Conservation (phyloP, 441 rosid species). For the Kokia cookei region DNA sequence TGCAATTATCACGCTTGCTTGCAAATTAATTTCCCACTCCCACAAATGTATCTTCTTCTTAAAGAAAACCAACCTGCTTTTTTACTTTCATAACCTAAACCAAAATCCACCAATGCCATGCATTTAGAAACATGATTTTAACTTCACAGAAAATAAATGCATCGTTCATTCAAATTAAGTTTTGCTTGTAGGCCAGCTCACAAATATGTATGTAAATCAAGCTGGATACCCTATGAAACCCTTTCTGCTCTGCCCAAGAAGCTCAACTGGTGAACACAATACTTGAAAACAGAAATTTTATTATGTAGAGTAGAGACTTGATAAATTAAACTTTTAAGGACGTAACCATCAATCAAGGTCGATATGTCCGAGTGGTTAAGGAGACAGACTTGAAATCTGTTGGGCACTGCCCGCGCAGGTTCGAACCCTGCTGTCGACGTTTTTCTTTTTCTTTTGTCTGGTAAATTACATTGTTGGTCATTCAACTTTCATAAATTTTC, state of each 20-base stretch:
- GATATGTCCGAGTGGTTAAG: slow-evolving; percentile 99
- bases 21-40: slow-evolving; percentile 28
- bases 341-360: fast-evolving
- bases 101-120: background rate
- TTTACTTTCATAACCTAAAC: background rate
- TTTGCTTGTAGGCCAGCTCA: too few relatives aligned
- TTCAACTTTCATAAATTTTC: too few relatives aligned
- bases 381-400: slow-evolving; percentile 99
- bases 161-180: too few relatives aligned
- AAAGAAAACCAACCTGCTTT: slow-evolving; percentile 19
- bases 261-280: too few relatives aligned
- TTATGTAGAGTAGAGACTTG: too few relatives aligned
- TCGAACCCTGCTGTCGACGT: slow-evolving; percentile 20
- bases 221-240: background rate
- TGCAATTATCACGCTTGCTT: slow-evolving; percentile 45
- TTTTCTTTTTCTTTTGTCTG: background rate
- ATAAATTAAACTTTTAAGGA: background rate
- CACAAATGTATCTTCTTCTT: slow-evolving; percentile 18
- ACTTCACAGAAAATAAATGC: too few relatives aligned
- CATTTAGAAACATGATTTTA: background rate
- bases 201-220: background rate
- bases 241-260: background rate
- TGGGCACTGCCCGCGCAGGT: slow-evolving; percentile 99
- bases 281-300: too few relatives aligned
- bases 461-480: too few relatives aligned